Evolutionary conservation across 2,329 filamentous ascomycete species (phyloP).

Genomic region (Phaeosphaeria sp.): DNA sequence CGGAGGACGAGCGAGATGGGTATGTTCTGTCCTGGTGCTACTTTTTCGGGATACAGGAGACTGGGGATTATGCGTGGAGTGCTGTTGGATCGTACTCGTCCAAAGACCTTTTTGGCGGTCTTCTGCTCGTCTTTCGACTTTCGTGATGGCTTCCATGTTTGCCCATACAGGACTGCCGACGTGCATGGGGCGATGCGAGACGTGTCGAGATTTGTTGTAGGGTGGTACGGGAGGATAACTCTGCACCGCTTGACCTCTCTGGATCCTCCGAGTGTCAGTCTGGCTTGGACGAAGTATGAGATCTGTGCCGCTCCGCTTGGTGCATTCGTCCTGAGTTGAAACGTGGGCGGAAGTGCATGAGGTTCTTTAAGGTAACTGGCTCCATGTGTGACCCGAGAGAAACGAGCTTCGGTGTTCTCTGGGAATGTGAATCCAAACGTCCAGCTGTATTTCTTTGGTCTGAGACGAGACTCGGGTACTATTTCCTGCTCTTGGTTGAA

Average conservation of each 20-base stretch:
- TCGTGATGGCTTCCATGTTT: conserved; percentile 34
- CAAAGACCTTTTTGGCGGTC: conserved; percentile 30
- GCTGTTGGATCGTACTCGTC: conserved; percentile 4
- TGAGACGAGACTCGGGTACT: conserved; percentile 21
- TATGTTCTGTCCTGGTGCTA: conserved; percentile 43
- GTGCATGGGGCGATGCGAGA: conserved; percentile 24
- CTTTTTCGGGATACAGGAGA: conserved; percentile 32
- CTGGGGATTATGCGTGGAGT: conserved; percentile 40
- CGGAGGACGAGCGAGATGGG: conserved; percentile 34
- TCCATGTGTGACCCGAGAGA: conserved; percentile 34
- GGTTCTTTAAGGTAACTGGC: conserved; percentile 38
- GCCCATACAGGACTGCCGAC: conserved; percentile 35
- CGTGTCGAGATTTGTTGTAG: conserved; percentile 19
- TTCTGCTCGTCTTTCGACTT: conserved; percentile 16
- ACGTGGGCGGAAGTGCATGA: conserved; percentile 43
- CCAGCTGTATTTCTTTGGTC: conserved; percentile 41
- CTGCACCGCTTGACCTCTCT: conserved; percentile 25
- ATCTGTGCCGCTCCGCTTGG: conserved; percentile 39
- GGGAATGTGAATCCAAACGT: conserved; percentile 46
- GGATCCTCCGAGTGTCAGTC: conserved; percentile 21
- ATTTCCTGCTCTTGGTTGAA: conserved; percentile 39
- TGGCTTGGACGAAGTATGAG: conserved; percentile 40
- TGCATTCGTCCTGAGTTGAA: conserved; percentile 32
- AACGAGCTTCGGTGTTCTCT: conserved; percentile 34
- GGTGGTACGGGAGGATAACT: conserved; percentile 35